Evolutionary conservation across 768 basidiomycete species (phyloP).

Genomic region (Tylopilus vinaceipallidus): DNA sequence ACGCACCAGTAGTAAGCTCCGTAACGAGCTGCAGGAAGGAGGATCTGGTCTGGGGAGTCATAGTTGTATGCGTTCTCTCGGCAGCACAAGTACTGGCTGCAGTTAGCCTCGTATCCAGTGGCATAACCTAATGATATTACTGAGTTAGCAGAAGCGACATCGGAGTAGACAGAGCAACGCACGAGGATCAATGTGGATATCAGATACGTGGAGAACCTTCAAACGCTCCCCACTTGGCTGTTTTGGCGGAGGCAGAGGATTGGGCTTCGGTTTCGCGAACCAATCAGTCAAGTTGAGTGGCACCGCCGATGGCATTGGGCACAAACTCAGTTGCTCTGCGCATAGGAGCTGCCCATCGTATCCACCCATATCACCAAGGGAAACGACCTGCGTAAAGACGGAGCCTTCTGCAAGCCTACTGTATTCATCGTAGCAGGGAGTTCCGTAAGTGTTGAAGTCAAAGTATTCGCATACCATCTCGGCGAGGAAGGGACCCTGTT

Average conservation of each 20-base stretch:
- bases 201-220: slow-evolving; percentile 49
- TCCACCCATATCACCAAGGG: slow-evolving; percentile 45
- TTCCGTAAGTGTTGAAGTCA: slow-evolving; percentile 37
- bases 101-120: slow-evolving; percentile 70
- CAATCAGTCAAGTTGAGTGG: slow-evolving; percentile 48
- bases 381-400: slow-evolving; percentile 46
- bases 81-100: slow-evolving; percentile 63
- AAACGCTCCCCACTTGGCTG: slow-evolving; percentile 43
- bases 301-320: slow-evolving; percentile 39
- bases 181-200: slow-evolving; percentile 53
- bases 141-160: neutral
- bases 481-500: slow-evolving; percentile 40
- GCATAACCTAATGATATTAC: slow-evolving; percentile 47
- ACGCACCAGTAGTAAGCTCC: slow-evolving; percentile 39
- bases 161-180: slow-evolving; percentile 11
- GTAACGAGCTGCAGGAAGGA: slow-evolving; percentile 61
- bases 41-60: slow-evolving; percentile 43
- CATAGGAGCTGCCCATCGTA: slow-evolving; percentile 45
- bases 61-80: slow-evolving; percentile 48
- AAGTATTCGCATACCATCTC: slow-evolving; percentile 44
- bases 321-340: slow-evolving; percentile 34
- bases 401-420: slow-evolving; percentile 38
- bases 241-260: slow-evolving; percentile 40
- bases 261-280: slow-evolving; percentile 53
- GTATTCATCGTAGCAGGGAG: slow-evolving; percentile 33